Evolutionary conservation across 208 protist species (phyloP).

Genomic region (Crithidia bombi): DNA sequence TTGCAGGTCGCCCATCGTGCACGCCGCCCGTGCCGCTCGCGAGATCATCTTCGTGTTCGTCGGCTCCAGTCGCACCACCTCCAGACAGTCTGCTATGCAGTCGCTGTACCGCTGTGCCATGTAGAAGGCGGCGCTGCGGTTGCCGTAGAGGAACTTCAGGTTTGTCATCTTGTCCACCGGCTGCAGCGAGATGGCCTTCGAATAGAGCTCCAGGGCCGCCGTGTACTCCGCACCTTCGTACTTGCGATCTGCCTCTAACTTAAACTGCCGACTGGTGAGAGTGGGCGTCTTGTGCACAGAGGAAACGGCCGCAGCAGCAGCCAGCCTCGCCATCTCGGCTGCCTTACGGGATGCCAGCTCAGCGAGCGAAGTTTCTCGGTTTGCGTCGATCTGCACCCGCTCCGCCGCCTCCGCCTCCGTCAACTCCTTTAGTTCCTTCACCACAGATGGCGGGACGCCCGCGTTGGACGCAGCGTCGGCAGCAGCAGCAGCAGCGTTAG

Average conservation of each 20-base stretch:
- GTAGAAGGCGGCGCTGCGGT: constrained; percentile 88
- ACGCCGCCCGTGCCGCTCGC: constrained; percentile 77
- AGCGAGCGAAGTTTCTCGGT: neutral
- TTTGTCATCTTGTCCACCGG: constrained; percentile 59
- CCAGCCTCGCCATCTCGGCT: neutral
- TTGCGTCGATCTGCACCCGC: constrained; percentile 29
- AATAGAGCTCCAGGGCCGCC: constrained; percentile 83
- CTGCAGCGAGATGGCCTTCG: constrained; percentile 79
- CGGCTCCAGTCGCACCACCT: constrained; percentile 74
- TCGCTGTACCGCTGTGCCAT: constrained; percentile 86
- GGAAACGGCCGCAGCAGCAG: neutral
- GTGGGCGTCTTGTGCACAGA: neutral
- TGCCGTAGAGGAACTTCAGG: constrained; percentile 78
- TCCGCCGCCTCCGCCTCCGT: constrained; percentile 45
- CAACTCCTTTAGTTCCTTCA: constrained; percentile 35
- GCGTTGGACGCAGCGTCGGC: too few relatives aligned
- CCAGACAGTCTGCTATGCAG: constrained; percentile 83
- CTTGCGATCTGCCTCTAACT: constrained; percentile 82
- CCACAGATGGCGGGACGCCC: constrained; percentile 12
- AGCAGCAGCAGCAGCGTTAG: neutral
- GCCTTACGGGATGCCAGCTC: constrained; percentile 15
- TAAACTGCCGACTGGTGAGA: constrained; percentile 65
- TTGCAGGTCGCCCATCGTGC: constrained; percentile 80
- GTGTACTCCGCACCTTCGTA: constrained; percentile 88
- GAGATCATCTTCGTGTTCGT: constrained; percentile 72